Evolutionary conservation across 2,329 filamentous ascomycete species (phyloP), one percentile per base, ranked within the genome.

Genomic region (Fusarium secorum): DNA sequence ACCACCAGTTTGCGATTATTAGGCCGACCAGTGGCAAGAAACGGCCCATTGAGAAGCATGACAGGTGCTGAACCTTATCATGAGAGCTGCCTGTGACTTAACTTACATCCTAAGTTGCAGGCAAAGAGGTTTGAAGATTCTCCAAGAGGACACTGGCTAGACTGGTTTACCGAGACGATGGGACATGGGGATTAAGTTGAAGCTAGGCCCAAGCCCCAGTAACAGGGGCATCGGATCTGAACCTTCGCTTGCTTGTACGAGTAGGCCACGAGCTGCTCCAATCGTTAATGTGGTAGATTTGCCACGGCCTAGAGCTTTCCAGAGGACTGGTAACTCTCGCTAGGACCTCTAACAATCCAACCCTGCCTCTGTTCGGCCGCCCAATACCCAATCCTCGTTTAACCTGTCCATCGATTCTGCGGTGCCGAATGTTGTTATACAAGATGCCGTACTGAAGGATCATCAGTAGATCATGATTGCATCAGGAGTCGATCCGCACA

Each of bases 241-340:
- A 36, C 42, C 32, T 62, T 52, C 44, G 51, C 49, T 70, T 53
- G 41, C 54, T 60, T 56, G 53, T 44, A 45, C 55, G 46, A 55
- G 33, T 39, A 55, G 54, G n/a, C 48, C 46, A 55, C 36, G 45
- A 70, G 49, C 44, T 66, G 60, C 44, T 64, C 38, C 54, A 42
- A 54, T 48, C 20, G 44, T 70, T 64, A 38, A 66, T 49, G 61
- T 55, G 55, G 52, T 57, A 49, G 53, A 69, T 63, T 64, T 57
- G 63, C 66, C 65, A 60, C 51, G 57, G 64, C 65, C 64, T 63
- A 70, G 68, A 68, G 57, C 55, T 73, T 75, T 64, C 74, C 74
- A 68, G 74, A 61, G 53, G 45, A 45, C 59, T 45, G 74, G 74
- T 76, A 76, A 76, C 74, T 58, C 46, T 55, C 38, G 56, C 66